Conservation (phyloP, 306 rosid genomes). For the Geum urbanum region DNA sequence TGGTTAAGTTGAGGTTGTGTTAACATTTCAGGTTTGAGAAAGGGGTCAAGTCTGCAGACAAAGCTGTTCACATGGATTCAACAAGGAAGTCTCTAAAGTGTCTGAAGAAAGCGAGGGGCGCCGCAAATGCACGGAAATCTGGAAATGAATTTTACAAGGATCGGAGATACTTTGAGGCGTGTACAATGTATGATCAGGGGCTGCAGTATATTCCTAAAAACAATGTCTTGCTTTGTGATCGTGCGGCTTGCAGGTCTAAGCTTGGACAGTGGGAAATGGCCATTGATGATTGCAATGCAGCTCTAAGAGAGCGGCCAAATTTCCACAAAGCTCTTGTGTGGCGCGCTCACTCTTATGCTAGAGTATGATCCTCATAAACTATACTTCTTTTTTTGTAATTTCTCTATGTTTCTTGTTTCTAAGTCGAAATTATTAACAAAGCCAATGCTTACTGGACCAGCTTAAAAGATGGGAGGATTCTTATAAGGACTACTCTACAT, state of each 20-base stretch:
- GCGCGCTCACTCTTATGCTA: constrained; percentile 17
- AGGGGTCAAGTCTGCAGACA: neutral
- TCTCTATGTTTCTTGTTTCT: neutral
- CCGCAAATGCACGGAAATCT: neutral
- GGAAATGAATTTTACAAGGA: neutral
- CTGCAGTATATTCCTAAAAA: neutral
- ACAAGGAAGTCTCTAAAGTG: constrained; percentile 8
- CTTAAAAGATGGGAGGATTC: constrained; percentile 1
- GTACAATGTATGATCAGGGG: constrained; percentile 4
- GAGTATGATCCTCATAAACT: neutral
- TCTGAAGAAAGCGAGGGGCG: constrained; percentile 14
- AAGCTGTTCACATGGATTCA: constrained; percentile 2
- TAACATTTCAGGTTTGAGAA: constrained; percentile 11
- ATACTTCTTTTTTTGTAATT: neutral
- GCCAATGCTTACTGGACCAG: neutral
- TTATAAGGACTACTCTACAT: neutral
- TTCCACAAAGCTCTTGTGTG: constrained; percentile 6
- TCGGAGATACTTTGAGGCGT: neutral
- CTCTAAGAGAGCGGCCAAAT: constrained; percentile 1
- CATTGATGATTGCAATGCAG: constrained; percentile 16
- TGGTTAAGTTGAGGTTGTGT: neutral
- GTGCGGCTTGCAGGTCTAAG: constrained; percentile 15
- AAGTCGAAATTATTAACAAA: neutral
- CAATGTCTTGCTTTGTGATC: constrained; percentile 4
- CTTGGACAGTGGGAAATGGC: constrained; percentile 6